These are phyloP conservation scores for Sesbania bispinosa DNA, from an alignment of 306 rosid species.

Conservation along the genomic window DNA sequence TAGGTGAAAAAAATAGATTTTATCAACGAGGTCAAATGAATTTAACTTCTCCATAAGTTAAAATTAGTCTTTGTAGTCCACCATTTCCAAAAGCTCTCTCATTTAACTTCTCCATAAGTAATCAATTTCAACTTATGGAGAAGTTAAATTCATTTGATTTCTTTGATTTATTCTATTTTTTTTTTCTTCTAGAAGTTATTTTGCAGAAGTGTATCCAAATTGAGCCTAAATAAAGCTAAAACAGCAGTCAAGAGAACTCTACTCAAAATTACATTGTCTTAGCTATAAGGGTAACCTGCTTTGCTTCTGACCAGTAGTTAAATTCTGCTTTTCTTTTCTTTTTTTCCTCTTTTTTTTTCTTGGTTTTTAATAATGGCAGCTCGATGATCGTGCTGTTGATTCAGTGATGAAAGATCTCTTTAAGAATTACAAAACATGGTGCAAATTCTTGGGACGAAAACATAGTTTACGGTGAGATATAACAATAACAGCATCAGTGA, in stretches of 20 bases:
- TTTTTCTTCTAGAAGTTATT: too few species aligned
- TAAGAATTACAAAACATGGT: conserved; percentile 87
- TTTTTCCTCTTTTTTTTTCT: neutral
- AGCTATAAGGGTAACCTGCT: neutral
- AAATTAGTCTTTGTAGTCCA: too few species aligned
- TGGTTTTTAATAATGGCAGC: conserved; percentile 56
- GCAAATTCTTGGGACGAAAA: conserved; percentile 85
- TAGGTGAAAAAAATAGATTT: too few species aligned
- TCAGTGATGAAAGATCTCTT: conserved; percentile 66
- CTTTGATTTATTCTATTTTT: too few species aligned
- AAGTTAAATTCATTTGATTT: too few species aligned
- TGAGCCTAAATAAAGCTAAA: conserved; percentile 16
- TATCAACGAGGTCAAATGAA: too few species aligned
- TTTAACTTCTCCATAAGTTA: too few species aligned
- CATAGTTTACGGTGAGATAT: conserved; percentile 78
- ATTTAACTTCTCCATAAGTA: too few species aligned
- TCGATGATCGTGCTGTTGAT: conserved; percentile 91
- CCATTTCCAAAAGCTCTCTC: too few species aligned
- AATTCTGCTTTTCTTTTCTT: neutral
- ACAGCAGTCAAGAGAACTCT: neutral
- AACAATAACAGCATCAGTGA: neutral
- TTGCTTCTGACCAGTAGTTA: conserved; percentile 13
- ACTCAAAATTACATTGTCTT: neutral
- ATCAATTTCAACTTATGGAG: too few species aligned
- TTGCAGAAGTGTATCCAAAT: too few species aligned